Base-by-base conservation (phyloP, 2,329 filamentous ascomycete species). In the Fusarium penzigii region DNA sequence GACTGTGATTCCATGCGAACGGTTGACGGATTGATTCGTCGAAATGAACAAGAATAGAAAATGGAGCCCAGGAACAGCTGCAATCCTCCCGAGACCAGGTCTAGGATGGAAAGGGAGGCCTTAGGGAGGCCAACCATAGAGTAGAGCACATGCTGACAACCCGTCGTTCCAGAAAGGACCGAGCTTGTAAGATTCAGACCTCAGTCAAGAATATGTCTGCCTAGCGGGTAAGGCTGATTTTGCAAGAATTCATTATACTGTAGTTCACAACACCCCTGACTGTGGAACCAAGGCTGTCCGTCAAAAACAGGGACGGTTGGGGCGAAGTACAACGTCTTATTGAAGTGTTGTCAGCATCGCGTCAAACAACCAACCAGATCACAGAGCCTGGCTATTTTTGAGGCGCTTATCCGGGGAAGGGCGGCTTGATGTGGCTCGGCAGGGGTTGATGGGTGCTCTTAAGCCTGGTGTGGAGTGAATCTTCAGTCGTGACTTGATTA, bases 161-260 rank as follows among this genome's bases (percentile, higher is more conserved):
- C 36, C 43, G 38, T 20, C 44, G 55, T 51, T 45, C 43, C 40
- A 48, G 58, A 63, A 52, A 57, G 51, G 61, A 47, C 57, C 61
- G 29, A 51, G 49, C 51, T 53, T 56, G 54, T 49, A 52, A 42
- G 50, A 55, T 44, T 45, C 25, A 43, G n/a, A 20, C 13, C 25
- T 17, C 46, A 49, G 46, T 39, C 38, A 44, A 48, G 44, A 49
- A 52, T 44, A 50, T 39, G 49, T 36, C 39, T 48, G 39, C 51
- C 54, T 50, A n/a, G n/a, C n/a, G n/a, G 50, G 52, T 52, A 55
- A 64, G 61, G 61, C 61, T 64, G 61, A 64, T 49, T 60, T 42
- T 14, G 8, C 17, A 36, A 58, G 55, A 58, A 59, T 43, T 53
- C 57, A n/a, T n/a, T n/a, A n/a, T n/a, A n/a, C n/a, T n/a, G n/a